Evolutionary conservation across 208 protist species (phyloP), one percentile per base, ranked within the genome.

Genomic region (Leishmania amazonensis): DNA sequence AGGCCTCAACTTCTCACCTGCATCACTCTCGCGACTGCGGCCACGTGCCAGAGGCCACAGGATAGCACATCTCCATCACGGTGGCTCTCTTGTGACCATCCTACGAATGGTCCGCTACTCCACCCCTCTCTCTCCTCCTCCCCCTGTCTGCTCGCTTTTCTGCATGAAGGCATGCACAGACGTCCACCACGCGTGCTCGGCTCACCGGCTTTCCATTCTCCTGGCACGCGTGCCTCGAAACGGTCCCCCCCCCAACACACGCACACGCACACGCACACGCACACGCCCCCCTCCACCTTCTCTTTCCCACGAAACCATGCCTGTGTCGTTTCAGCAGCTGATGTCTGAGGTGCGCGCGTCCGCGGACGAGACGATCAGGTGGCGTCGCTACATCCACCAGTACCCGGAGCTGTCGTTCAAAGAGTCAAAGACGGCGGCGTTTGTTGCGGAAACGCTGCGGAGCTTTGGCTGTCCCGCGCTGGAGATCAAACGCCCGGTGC

Each of bases 311-410:
- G 28, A 15, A 70, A 57, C 1, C 38, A 85, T 85, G 81, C 70
- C 70, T 11, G 77, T 81, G 31, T 71, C 38, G 60, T 88, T 87
- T 45, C 74, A 81, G 31, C 73, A 83, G 62, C 77, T 85, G 40
- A 85, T 87, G 81, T 64, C 78, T 42, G 85, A 87, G 79, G 35
- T 31, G 40, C 75, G 67, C 40, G 81, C 81, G 49, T 65, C 88
- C 38, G 72, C 78, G 70, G 85, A 88, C 0, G 85, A 92, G 68
- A 85, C 89, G 71, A 84, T 91, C 67, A 82, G 75, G 60, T 95
- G 86, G 92, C 90, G 90, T 75, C 92, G 90, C 72, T 84, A 92
- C 83, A 86, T 93, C 65, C 91, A 93, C 83, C 81, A 87, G 72
- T 42, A 95, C 70, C 91, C 91, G 35, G 86, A 88, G 62, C 81